A percentile compares a stretch with the other conserved stretches of the same genome.
Evolutionary conservation across 1,284 basidiomycete genomes (phyloP).

Genomic region (Rhodotorula sp.): DNA sequence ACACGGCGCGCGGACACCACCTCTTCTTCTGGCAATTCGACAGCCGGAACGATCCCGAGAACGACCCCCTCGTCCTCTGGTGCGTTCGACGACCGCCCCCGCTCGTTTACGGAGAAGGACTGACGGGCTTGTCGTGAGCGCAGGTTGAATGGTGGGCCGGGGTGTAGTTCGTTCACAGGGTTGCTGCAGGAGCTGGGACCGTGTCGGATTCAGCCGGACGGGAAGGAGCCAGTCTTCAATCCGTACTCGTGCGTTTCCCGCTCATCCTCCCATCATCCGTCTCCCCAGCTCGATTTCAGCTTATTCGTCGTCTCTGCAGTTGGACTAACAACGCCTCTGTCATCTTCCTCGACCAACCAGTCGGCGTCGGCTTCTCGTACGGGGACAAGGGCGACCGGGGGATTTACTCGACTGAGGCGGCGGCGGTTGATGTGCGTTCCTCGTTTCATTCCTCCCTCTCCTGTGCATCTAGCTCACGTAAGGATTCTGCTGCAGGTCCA

Average conservation of each 20-base stretch:
- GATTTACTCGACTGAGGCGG: slow-evolving; percentile 46
- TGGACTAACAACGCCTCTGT: slow-evolving; percentile 50
- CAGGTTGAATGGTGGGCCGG: slow-evolving; percentile 42
- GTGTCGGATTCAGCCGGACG: slow-evolving; percentile 39
- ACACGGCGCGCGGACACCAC: slow-evolving; percentile 39
- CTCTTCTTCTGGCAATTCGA: slow-evolving; percentile 49
- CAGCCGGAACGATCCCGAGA: slow-evolving; percentile 47
- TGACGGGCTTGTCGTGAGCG: background rate
- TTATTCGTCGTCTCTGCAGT: too few relatives aligned
- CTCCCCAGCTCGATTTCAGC: too few relatives aligned
- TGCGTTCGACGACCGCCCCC: background rate
- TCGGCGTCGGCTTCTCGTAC: slow-evolving; percentile 50
- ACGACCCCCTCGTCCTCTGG: slow-evolving; percentile 51
- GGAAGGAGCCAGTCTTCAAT: slow-evolving; percentile 27
- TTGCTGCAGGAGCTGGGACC: slow-evolving; percentile 55
- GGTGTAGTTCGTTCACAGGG: slow-evolving; percentile 53
- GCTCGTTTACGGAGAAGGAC: too few relatives aligned
- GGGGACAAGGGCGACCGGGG: slow-evolving; percentile 45
- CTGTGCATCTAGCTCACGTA: too few relatives aligned
- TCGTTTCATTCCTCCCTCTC: too few relatives aligned
- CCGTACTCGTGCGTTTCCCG: slow-evolving; percentile 33
- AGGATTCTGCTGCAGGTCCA: slow-evolving; percentile 27
- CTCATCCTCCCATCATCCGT: too few relatives aligned
- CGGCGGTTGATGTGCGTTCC: slow-evolving; percentile 46
- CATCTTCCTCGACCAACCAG: slow-evolving; percentile 46